These are phyloP conservation scores for Lactarius evosmus DNA, from an alignment of 768 basidiomycete species.

Conservation along the genomic window DNA sequence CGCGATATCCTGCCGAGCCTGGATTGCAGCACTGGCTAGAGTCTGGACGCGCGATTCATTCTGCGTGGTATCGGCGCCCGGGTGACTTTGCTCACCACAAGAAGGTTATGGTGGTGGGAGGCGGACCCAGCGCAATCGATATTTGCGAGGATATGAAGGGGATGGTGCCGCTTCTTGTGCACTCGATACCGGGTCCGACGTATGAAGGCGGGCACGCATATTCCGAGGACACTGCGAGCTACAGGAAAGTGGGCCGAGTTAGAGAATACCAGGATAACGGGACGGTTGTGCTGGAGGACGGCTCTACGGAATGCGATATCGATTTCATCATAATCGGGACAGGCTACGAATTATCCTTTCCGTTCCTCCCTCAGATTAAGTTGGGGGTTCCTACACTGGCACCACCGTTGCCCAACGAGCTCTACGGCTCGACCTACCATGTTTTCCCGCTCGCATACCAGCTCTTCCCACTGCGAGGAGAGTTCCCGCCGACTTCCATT, in stretches of 20 bases:
- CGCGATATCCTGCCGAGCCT: slow-evolving; percentile 57
- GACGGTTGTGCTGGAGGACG: slow-evolving; percentile 57
- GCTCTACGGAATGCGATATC: slow-evolving; percentile 49
- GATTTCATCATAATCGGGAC: slow-evolving; percentile 72
- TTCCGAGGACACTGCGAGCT: slow-evolving; percentile 21
- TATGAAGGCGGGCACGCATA: slow-evolving; percentile 34
- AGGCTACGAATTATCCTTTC: slow-evolving; percentile 64
- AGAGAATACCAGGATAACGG: slow-evolving; percentile 43
- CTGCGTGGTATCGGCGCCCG: slow-evolving; percentile 65
- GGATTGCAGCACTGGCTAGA: slow-evolving; percentile 60
- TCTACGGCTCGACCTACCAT: slow-evolving; percentile 63
- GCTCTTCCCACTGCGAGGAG: slow-evolving; percentile 57
- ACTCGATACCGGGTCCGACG: slow-evolving; percentile 45
- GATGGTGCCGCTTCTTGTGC: slow-evolving; percentile 47
- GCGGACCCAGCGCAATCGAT: slow-evolving; percentile 64
- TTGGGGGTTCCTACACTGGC: slow-evolving; percentile 41
- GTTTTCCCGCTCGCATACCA: slow-evolving; percentile 71
- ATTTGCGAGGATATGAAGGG: slow-evolving; percentile 57
- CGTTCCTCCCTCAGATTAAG: slow-evolving; percentile 52
- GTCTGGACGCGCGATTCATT: slow-evolving; percentile 54
- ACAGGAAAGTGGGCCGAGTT: slow-evolving; percentile 38
- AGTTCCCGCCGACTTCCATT: slow-evolving; percentile 47
- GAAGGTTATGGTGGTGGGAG: slow-evolving; percentile 47
- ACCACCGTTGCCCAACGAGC: slow-evolving; percentile 47
- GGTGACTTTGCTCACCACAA: slow-evolving; percentile 33